phyloP scores from a whole-genome alignment of 768 basidiomycete genomes.

The Amanita pseudoporphyria region DNA sequence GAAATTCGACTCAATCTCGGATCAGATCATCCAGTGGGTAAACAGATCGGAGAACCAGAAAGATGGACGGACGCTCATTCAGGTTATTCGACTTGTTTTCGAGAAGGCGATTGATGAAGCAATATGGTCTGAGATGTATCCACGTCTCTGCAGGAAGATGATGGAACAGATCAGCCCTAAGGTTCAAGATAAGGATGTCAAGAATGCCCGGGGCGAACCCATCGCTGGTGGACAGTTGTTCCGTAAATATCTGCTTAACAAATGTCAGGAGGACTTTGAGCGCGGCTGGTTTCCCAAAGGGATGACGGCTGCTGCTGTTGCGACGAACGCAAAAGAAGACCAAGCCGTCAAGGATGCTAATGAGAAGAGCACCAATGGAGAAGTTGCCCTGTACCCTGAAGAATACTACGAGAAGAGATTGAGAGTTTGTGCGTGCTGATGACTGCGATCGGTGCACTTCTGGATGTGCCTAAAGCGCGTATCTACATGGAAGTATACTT shows the following conservation, averaged over 20 bases:
- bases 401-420: constrained; percentile 99
- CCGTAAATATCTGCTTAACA: too few relatives aligned
- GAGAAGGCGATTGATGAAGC: too few relatives aligned
- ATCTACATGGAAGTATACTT: constrained; percentile 93
- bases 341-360: constrained; percentile 64
- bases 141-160: too few relatives aligned
- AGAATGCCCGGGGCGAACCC: constrained; percentile 73
- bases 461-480: constrained; percentile 75
- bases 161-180: too few relatives aligned
- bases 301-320: constrained; percentile 70
- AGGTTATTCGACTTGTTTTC: too few relatives aligned
- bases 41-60: constrained; percentile 90
- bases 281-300: constrained; percentile 89
- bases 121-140: too few relatives aligned
- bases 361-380: constrained; percentile 45
- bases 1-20: constrained; percentile 91
- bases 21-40: constrained; percentile 92
- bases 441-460: constrained; percentile 76
- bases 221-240: too few relatives aligned
- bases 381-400: constrained; percentile 80
- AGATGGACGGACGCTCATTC: constrained; percentile 88
- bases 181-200: constrained; percentile 84
- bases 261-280: too few relatives aligned
- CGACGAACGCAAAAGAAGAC: constrained; percentile 70
- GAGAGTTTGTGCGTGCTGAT: constrained; percentile 94